A percentile compares a stretch with the other conserved stretches of the same genome.
phyloP scores from a whole-genome alignment of 768 basidiomycete genomes.

The Lactarius sanguifluus region DNA sequence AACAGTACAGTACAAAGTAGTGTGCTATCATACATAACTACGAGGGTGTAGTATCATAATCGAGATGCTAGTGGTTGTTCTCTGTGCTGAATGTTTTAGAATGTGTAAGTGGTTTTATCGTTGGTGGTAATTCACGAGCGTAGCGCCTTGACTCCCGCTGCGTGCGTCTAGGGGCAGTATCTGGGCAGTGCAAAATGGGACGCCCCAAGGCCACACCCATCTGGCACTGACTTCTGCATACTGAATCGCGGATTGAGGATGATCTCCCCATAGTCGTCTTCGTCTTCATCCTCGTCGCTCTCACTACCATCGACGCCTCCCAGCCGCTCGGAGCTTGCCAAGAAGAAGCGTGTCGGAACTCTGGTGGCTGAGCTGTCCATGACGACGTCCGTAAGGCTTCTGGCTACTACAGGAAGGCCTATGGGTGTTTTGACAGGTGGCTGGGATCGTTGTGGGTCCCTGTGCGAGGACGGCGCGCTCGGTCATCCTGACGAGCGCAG shows the following conservation, averaged over 20 bases:
- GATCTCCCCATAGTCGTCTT: constrained; percentile 30
- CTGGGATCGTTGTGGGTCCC: not conserved
- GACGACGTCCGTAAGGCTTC: constrained; percentile 18
- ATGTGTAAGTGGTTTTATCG: constrained; percentile 3
- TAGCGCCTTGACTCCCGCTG: constrained; percentile 10
- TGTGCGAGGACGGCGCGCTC: constrained; percentile 15
- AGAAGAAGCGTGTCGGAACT: constrained; percentile 14
- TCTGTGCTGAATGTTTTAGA: constrained; percentile 12
- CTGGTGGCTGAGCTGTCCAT: not conserved
- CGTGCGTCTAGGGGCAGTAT: constrained; percentile 9
- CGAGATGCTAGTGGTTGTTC: constrained; percentile 2
- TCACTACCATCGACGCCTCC: constrained; percentile 12
- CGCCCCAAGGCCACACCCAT: not conserved
- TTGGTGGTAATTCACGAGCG: constrained; percentile 3
- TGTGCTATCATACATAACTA: constrained; percentile 20
- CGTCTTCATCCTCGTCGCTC: constrained; percentile 24
- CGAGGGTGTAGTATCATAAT: constrained; percentile 6
- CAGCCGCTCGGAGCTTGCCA: constrained; percentile 6
- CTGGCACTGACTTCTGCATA: constrained; percentile 10
- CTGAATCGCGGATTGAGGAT: constrained; percentile 26
- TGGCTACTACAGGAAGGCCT: constrained; percentile 24
- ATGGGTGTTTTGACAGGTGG: constrained; percentile 23
- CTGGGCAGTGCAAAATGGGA: constrained; percentile 9
- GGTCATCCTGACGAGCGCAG: constrained; percentile 26
- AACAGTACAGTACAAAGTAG: constrained; percentile 24